Conservation (phyloP, 225 moss, liverwort and hornwort genomes). For the Anthoceros angustus region DNA sequence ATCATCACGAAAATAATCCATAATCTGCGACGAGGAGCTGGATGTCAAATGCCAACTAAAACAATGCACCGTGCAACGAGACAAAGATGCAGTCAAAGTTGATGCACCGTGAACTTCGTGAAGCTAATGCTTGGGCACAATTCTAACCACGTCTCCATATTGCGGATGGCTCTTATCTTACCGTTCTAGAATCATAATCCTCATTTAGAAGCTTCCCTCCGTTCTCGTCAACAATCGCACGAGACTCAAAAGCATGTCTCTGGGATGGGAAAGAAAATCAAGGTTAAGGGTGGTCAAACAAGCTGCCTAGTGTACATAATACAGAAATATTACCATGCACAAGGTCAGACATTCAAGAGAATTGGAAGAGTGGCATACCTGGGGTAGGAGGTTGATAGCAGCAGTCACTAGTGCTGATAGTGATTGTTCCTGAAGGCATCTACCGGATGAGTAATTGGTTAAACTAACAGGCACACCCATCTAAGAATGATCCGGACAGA, state of each 20-base stretch:
- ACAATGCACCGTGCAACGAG: no score
- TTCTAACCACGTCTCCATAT: no score
- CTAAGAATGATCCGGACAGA: background rate
- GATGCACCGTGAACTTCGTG: no score
- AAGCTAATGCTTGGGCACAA: no score
- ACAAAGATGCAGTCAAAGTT: no score
- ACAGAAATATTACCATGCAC: background rate
- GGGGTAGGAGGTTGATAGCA: conserved; percentile 61
- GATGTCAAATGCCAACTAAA: no score
- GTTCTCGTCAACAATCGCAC: conserved; percentile 58
- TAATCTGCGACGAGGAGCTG: conserved; percentile 29
- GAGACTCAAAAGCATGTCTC: conserved; percentile 54
- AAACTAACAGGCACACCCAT: background rate
- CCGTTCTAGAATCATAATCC: conserved; percentile 77
- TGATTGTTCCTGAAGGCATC: conserved; percentile 59
- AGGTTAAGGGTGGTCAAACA: conserved; percentile 1
- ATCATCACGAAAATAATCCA: conserved; percentile 74
- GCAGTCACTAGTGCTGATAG: conserved; percentile 60
- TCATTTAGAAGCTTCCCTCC: conserved; percentile 83
- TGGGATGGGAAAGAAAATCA: conserved; percentile 13
- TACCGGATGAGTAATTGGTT: background rate
- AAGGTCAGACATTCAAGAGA: background rate
- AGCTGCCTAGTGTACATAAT: background rate
- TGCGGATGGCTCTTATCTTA: conserved; percentile 12
- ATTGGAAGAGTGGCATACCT: conserved; percentile 21